These are phyloP conservation scores for Clonostachys sp. DNA, from an alignment of 2,329 filamentous ascomycete genomes.

Conservation along the genomic window DNA sequence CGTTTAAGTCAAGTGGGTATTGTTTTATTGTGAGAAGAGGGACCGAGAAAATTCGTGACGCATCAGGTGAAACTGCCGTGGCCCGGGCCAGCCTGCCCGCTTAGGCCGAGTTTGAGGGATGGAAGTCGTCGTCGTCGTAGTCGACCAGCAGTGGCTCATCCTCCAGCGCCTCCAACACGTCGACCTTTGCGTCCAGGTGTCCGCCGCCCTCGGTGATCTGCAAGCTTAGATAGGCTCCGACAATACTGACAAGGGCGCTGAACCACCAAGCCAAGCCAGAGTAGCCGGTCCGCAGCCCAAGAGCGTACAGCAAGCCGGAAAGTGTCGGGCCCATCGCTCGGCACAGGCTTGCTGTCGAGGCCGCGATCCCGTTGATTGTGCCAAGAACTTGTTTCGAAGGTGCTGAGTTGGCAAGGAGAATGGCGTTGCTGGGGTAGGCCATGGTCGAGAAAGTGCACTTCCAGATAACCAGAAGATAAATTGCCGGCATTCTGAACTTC, in stretches of 20 bases:
- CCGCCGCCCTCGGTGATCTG: conserved; percentile 65
- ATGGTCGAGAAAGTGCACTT: conserved; percentile 92
- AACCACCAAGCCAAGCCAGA: conserved; percentile 94
- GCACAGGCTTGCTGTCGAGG: conserved; percentile 84
- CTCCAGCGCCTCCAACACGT: conserved; percentile 31
- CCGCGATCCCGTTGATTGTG: conserved; percentile 87
- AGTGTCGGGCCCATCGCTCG: conserved; percentile 85
- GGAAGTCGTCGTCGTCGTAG: conserved; percentile 19
- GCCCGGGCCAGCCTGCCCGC: too few relatives aligned
- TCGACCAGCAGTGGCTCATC: conserved; percentile 23
- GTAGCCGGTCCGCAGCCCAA: conserved; percentile 74
- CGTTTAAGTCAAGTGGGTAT: too few relatives aligned
- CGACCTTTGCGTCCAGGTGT: conserved; percentile 30
- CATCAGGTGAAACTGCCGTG: too few relatives aligned
- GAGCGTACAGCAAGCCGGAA: conserved; percentile 78
- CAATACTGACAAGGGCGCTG: conserved; percentile 69
- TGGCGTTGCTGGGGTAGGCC: conserved; percentile 85
- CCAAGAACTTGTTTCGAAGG: conserved; percentile 81
- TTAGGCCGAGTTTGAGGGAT: too few relatives aligned
- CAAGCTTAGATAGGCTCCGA: conserved; percentile 71
- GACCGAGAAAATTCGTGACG: too few relatives aligned
- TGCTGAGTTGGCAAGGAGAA: conserved; percentile 84
- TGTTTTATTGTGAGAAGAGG: too few relatives aligned
- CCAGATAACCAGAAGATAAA: conserved; percentile 77
- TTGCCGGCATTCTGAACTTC: conserved; percentile 63